Evolutionary conservation across 164 flowering plant species (phyloP).

Genomic region (Kalanchoe fedtschenkoi): DNA sequence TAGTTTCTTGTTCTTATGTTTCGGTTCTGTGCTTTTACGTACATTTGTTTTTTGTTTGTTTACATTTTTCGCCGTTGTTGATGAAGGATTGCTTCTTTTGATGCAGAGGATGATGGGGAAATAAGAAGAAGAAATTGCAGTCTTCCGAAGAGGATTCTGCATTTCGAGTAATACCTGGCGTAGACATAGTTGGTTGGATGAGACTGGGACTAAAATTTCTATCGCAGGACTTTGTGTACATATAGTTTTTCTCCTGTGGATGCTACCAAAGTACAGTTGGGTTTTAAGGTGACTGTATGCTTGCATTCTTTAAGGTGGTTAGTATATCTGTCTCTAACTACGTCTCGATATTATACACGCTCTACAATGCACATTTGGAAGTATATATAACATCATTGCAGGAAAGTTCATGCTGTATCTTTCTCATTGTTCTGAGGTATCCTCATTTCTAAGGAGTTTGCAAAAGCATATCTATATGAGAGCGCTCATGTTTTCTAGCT

Average conservation of each 20-base stretch:
- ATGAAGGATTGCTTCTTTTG: neutral
- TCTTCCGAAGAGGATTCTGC: neutral
- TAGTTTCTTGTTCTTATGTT: neutral
- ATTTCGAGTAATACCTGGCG: neutral
- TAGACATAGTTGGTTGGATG: neutral
- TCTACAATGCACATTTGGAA: neutral
- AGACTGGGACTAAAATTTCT: neutral
- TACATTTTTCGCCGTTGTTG: neutral
- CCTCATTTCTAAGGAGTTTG: too few relatives aligned
- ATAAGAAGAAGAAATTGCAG: neutral
- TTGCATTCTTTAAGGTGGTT: neutral
- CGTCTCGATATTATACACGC: neutral
- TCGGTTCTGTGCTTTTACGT: neutral
- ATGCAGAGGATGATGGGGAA: neutral
- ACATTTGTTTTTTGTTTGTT: neutral
- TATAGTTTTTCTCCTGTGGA: constrained; percentile 2
- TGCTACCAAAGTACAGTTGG: neutral
- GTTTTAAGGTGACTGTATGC: neutral
- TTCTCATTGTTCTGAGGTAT: neutral
- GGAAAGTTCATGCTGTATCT: neutral
- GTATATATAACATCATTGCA: neutral
- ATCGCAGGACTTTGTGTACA: neutral
- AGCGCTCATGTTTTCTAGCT: too few relatives aligned
- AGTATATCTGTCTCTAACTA: constrained; percentile 1
- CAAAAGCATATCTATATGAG: too few relatives aligned